Percentiles rank a stretch among this genome's conserved stretches.
phyloP scores from a whole-genome alignment of 1,139 yeast genomes.

The Yamadazyma dendronema region DNA sequence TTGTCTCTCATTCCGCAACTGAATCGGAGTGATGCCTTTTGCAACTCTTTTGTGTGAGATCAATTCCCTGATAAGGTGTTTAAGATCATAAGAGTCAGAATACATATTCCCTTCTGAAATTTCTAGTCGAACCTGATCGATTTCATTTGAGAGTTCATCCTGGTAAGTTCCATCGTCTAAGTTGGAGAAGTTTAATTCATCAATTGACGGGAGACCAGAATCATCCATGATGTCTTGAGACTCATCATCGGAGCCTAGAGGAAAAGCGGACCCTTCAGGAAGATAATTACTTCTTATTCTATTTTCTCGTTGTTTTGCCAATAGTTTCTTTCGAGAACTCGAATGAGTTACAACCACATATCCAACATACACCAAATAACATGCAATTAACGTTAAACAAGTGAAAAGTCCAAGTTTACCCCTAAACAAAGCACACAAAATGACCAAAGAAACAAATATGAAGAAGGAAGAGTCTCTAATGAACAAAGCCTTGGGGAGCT shows the following conservation, averaged over 20 bases:
- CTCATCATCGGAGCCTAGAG: no score
- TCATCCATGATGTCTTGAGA: background rate
- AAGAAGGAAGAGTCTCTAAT: slow-evolving; percentile 58
- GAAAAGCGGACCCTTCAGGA: no score
- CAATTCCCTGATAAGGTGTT: slow-evolving; percentile 32
- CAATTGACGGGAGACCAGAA: slow-evolving; percentile 30
- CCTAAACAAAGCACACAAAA: slow-evolving; percentile 40
- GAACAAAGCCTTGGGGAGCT: slow-evolving; percentile 50
- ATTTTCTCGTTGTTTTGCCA: slow-evolving; percentile 22
- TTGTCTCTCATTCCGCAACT: slow-evolving; percentile 6
- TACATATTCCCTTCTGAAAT: slow-evolving; percentile 10
- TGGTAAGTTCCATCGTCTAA: slow-evolving; percentile 21
- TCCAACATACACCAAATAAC: slow-evolving; percentile 55
- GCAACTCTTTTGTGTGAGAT: slow-evolving; percentile 10
- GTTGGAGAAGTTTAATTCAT: slow-evolving; percentile 22
- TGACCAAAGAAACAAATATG: slow-evolving; percentile 40
- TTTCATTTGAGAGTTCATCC: slow-evolving; percentile 14
- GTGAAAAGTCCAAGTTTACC: slow-evolving; percentile 45
- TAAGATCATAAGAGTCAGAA: slow-evolving; percentile 37
- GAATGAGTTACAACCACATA: slow-evolving; percentile 37
- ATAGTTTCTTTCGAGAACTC: slow-evolving; percentile 19
- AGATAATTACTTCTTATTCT: slow-evolving; percentile 29
- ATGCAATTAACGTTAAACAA: slow-evolving; percentile 46
- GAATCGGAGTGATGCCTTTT: slow-evolving; percentile 2
- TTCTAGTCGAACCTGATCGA: slow-evolving; percentile 16